phyloP scores from a whole-genome alignment of 345 rosid species.

The Bruguiera gymnorhiza region DNA sequence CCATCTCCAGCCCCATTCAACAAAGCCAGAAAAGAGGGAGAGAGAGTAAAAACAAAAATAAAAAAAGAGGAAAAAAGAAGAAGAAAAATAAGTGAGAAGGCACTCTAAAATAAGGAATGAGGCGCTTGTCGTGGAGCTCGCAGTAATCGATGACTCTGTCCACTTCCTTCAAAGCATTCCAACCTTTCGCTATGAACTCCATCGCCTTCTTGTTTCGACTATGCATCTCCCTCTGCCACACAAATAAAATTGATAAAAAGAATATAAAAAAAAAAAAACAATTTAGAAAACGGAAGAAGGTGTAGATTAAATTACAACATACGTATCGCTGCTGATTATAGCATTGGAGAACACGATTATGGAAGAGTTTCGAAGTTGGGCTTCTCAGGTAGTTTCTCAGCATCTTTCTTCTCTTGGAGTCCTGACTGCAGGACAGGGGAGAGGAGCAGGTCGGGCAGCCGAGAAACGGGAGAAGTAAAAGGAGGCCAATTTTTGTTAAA shows the following conservation, averaged over 20 bases:
- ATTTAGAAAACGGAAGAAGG: background rate
- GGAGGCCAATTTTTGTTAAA: no score
- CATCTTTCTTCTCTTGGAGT: constrained; percentile 20
- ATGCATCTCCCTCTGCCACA: constrained; percentile 64
- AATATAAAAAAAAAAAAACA: background rate
- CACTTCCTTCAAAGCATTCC: constrained; percentile 81
- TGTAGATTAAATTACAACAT: constrained; percentile 3
- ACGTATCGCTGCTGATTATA: constrained; percentile 21
- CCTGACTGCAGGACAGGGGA: background rate
- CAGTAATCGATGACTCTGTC: constrained; percentile 84
- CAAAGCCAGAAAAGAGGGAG: background rate
- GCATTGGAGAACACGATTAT: constrained; percentile 9
- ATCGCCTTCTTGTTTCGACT: constrained; percentile 79
- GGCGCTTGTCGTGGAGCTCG: constrained; percentile 81
- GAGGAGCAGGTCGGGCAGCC: background rate
- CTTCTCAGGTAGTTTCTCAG: constrained; percentile 16
- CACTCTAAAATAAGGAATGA: constrained; percentile 76
- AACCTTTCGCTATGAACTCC: constrained; percentile 87
- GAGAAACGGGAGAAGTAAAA: no score
- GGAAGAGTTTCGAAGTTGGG: constrained; percentile 5
- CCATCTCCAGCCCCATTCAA: no score
- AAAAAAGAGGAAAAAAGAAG: background rate
- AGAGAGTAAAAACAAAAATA: background rate
- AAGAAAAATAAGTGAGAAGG: background rate
- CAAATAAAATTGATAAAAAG: background rate